These are phyloP conservation scores for Kwoniella shandongensis DNA, from an alignment of 768 basidiomycete species.

Conservation along the genomic window DNA sequence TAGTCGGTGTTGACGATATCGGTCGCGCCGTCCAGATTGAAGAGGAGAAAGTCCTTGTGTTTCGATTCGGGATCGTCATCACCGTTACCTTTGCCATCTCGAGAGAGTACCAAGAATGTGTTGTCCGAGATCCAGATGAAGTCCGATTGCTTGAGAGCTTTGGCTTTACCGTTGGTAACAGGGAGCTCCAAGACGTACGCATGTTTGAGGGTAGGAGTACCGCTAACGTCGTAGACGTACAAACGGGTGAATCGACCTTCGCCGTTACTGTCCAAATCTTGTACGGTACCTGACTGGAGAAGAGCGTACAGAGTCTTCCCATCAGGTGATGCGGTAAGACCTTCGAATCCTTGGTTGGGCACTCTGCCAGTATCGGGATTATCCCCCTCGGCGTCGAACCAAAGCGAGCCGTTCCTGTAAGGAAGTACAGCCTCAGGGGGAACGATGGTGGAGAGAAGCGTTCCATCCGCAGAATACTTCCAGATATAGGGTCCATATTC, in stretches of 20 bases:
- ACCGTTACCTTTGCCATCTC: constrained; percentile 62
- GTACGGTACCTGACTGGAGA: constrained; percentile 65
- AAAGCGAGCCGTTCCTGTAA: constrained; percentile 55
- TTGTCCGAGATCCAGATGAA: constrained; percentile 61
- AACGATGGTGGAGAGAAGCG: constrained; percentile 62
- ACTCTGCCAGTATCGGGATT: constrained; percentile 61
- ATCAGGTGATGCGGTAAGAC: constrained; percentile 60
- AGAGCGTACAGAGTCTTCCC: constrained; percentile 63
- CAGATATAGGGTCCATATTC: constrained; percentile 72
- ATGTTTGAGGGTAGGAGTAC: constrained; percentile 49
- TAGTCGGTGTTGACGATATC: constrained; percentile 64
- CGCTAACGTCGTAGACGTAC: constrained; percentile 61
- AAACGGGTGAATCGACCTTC: constrained; percentile 62
- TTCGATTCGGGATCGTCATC: constrained; percentile 60
- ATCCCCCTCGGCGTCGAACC: constrained; percentile 57
- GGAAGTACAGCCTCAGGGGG: constrained; percentile 65
- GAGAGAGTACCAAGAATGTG: constrained; percentile 63
- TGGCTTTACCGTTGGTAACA: constrained; percentile 57
- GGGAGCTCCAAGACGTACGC: constrained; percentile 43
- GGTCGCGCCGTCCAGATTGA: constrained; percentile 63
- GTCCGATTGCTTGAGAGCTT: constrained; percentile 62
- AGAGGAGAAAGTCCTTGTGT: constrained; percentile 62
- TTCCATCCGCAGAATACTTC: constrained; percentile 58
- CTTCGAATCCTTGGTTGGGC: constrained; percentile 66
- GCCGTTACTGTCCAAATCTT: constrained; percentile 61